phyloP scores from a whole-genome alignment of 352 stramenopile genomes.

The Halophytophthora polymorphica region DNA sequence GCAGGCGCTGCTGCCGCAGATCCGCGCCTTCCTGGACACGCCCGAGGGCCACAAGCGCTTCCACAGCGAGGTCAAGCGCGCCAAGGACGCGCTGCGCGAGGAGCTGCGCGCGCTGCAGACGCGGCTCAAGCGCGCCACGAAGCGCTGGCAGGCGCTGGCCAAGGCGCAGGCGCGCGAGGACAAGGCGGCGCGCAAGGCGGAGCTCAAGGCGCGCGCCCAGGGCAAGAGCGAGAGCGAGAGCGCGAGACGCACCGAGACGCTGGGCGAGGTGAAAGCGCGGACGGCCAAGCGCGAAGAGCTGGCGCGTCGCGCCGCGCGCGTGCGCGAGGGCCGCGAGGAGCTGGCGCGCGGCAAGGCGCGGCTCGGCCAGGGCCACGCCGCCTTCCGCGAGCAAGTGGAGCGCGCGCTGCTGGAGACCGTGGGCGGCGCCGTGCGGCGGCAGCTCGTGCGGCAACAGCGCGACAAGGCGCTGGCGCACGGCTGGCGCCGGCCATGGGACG shows the following conservation, averaged over 20 bases:
- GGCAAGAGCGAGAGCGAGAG: constrained; percentile 4
- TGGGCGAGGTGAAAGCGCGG: constrained; percentile 34
- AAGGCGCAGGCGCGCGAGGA: constrained; percentile 16
- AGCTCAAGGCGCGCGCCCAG: constrained; percentile 12
- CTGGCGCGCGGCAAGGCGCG: constrained; percentile 37
- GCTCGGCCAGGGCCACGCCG: constrained; percentile 46
- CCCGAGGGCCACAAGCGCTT: constrained; percentile 64
- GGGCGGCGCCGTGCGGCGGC: constrained; percentile 40
- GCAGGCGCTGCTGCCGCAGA: constrained; percentile 47
- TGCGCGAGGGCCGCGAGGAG: constrained; percentile 40
- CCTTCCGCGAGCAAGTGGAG: constrained; percentile 64
- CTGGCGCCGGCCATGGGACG: constrained; percentile 66
- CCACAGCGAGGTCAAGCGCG: constrained; percentile 44
- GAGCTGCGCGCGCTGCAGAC: constrained; percentile 41
- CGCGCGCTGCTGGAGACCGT: constrained; percentile 49
- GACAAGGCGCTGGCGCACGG: constrained; percentile 57
- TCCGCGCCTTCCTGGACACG: constrained; percentile 55
- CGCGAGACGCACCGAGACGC: constrained; percentile 15
- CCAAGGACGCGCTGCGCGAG: constrained; percentile 39
- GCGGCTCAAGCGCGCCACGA: constrained; percentile 27
- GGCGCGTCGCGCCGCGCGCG: constrained; percentile 32
- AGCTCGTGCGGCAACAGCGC: constrained; percentile 60
- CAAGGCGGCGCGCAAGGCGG: constrained; percentile 20
- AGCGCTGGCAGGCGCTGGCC: constrained; percentile 22
- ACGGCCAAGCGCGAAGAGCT: constrained; percentile 35